A percentile compares a stretch with the other conserved stretches of the same genome.
Evolutionary conservation across 78 protist genomes (phyloP).

Genomic region (Speleostelium caveatum): DNA sequence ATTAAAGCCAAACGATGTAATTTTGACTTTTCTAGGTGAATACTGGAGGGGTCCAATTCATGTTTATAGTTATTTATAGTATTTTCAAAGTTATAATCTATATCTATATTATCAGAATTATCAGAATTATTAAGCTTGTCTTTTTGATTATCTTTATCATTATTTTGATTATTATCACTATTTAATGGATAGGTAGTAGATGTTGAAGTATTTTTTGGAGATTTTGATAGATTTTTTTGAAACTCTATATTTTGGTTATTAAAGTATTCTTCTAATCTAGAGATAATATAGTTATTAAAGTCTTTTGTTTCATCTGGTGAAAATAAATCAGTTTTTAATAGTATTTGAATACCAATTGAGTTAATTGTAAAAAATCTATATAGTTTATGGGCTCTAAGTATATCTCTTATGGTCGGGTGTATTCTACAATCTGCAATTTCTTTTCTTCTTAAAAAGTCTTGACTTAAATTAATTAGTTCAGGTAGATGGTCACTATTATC

Average conservation of each 20-base stretch:
- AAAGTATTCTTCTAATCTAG: too few species aligned
- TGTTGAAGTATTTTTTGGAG: constrained; percentile 2
- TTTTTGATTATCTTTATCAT: too few species aligned
- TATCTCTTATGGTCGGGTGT: constrained; percentile 58
- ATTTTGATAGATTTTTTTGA: too few species aligned
- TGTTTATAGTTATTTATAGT: too few species aligned
- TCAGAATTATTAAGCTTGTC: too few species aligned
- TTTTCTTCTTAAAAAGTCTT: constrained; percentile 12
- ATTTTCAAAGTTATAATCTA: too few species aligned
- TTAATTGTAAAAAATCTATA: constrained; percentile 39
- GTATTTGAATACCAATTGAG: constrained; percentile 35
- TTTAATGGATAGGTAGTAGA: neutral
- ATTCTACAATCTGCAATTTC: constrained; percentile 1
- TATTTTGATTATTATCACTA: neutral
- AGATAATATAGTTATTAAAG: neutral
- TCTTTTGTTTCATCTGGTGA: constrained; percentile 17
- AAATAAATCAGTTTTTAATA: constrained; percentile 6
- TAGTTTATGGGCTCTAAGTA: constrained; percentile 21
- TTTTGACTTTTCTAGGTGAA: constrained; percentile 3
- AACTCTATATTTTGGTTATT: too few species aligned
- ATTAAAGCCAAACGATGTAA: constrained; percentile 42
- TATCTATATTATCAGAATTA: too few species aligned
- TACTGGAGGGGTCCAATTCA: too few species aligned
- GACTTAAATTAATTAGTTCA: neutral
- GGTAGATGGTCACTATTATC: constrained; percentile 1